Evolutionary conservation across 176 grass and related monocot species (phyloP).

Genomic region (Zoysia japonica): DNA sequence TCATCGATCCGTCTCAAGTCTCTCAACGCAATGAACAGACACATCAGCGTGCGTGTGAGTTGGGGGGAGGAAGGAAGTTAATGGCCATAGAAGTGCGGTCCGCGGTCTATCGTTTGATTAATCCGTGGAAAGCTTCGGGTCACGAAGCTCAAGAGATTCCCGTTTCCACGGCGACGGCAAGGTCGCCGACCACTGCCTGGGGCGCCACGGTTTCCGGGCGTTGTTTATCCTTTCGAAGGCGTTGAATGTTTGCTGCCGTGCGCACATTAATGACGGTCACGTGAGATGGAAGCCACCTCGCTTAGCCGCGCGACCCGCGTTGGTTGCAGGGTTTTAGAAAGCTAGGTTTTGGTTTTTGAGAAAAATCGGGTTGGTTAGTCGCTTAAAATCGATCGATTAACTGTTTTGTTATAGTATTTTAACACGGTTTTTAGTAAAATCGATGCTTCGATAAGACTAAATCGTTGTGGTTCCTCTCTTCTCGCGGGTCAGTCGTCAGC

Average conservation of each 20-base stretch:
- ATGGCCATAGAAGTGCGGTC: slow-evolving; percentile 45
- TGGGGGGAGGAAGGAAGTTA: slow-evolving; percentile 21
- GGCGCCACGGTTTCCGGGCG: slow-evolving; percentile 46
- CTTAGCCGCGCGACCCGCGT: neutral
- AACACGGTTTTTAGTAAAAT: too few species aligned
- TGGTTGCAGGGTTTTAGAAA: too few species aligned
- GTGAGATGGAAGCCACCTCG: slow-evolving; percentile 37
- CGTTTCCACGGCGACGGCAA: neutral
- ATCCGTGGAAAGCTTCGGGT: slow-evolving; percentile 9
- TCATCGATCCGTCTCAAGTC: neutral
- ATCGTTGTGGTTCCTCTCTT: neutral
- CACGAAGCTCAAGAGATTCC: slow-evolving; percentile 61
- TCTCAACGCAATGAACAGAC: too few species aligned
- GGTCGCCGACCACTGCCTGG: slow-evolving; percentile 32
- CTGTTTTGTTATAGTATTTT: too few species aligned
- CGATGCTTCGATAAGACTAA: too few species aligned
- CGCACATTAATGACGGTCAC: slow-evolving; percentile 56
- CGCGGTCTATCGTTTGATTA: neutral
- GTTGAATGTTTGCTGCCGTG: slow-evolving; percentile 66
- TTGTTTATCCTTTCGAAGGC: slow-evolving; percentile 62
- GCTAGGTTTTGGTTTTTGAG: too few species aligned
- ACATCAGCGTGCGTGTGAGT: neutral
- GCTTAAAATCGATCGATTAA: too few species aligned
- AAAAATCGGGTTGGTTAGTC: too few species aligned
- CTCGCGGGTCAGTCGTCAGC: neutral